A percentile compares a stretch with the other conserved stretches of the same genome.
Conservation (phyloP, 169 alveolate genomes). For the Plasmodium yoelii region DNA sequence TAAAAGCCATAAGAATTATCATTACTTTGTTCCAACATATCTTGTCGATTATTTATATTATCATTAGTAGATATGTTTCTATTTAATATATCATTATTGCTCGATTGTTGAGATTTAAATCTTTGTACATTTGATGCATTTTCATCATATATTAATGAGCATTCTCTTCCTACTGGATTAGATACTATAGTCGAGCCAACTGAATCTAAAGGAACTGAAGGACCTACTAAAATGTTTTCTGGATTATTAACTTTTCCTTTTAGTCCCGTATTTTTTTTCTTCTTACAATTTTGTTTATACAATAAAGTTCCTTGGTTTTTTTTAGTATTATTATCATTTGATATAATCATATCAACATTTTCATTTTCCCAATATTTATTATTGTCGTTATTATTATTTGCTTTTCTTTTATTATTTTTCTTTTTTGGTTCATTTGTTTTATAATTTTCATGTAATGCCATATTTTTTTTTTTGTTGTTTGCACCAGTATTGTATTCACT, state of each 20-base stretch:
- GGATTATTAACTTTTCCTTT: constrained; percentile 23
- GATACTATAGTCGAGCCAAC: neutral
- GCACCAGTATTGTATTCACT: neutral
- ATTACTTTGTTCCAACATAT: constrained; percentile 1
- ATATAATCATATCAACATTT: constrained; percentile 1
- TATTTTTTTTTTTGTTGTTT: neutral
- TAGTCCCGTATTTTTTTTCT: constrained; percentile 19
- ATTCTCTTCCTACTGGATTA: neutral
- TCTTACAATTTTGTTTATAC: constrained; percentile 4
- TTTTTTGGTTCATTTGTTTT: constrained; percentile 12
- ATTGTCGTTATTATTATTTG: neutral
- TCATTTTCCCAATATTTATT: neutral
- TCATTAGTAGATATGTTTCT: constrained; percentile 1
- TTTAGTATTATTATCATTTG: constrained; percentile 7
- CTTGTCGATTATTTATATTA: constrained; percentile 29
- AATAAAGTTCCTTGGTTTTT: constrained; percentile 3
- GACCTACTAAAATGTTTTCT: constrained; percentile 14
- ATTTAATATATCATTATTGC: constrained; percentile 2
- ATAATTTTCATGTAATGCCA: neutral
- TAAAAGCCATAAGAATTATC: constrained; percentile 19
- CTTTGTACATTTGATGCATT: neutral
- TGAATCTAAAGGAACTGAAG: neutral
- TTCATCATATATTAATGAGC: constrained; percentile 12
- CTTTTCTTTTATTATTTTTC: constrained; percentile 5
- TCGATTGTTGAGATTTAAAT: constrained; percentile 14